Conservation (phyloP, 768 basidiomycete species). For the Xerocomus spinulosus region DNA sequence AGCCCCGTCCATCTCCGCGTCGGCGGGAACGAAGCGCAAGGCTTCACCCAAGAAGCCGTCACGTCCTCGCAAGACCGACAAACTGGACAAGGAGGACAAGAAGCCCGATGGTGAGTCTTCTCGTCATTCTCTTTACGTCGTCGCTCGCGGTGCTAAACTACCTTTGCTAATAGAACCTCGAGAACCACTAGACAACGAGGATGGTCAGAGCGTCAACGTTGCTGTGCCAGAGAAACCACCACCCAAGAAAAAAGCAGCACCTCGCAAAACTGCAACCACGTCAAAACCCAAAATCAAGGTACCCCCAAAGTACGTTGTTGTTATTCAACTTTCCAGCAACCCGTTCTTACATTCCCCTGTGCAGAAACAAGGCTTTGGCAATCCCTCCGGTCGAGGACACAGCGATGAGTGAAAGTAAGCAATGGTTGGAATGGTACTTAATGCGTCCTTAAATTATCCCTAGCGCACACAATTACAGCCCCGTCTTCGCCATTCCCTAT, state of each 20-base stretch:
- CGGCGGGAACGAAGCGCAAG: slow-evolving; percentile 48
- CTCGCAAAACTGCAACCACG: slow-evolving; percentile 40
- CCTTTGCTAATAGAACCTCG: slow-evolving; percentile 23
- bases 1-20: slow-evolving; percentile 25
- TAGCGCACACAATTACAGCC: slow-evolving; percentile 64
- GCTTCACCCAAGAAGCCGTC: slow-evolving; percentile 43
- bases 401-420: slow-evolving; percentile 59
- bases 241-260: slow-evolving; percentile 45
- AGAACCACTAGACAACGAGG: slow-evolving; percentile 26
- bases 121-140: slow-evolving; percentile 23
- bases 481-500: slow-evolving; percentile 61
- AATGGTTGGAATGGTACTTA: slow-evolving; percentile 1
- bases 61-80: slow-evolving; percentile 52
- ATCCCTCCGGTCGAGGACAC: slow-evolving; percentile 45
- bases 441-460: slow-evolving; percentile 5
- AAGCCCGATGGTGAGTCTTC: slow-evolving; percentile 38
- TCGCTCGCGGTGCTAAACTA: not conserved
- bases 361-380: slow-evolving; percentile 30
- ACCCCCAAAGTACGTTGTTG: slow-evolving; percentile 29
- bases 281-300: slow-evolving; percentile 33
- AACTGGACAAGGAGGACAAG: slow-evolving; percentile 42
- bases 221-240: slow-evolving; percentile 33
- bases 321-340: not conserved
- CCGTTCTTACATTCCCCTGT: slow-evolving; percentile 9
- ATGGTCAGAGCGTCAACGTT: slow-evolving; percentile 15